Percentiles rank a stretch among this genome's conserved stretches.
These are phyloP conservation scores for Bonia amplexicaulis DNA, from an alignment of 176 grass and related monocot species.

Conservation along the genomic window DNA sequence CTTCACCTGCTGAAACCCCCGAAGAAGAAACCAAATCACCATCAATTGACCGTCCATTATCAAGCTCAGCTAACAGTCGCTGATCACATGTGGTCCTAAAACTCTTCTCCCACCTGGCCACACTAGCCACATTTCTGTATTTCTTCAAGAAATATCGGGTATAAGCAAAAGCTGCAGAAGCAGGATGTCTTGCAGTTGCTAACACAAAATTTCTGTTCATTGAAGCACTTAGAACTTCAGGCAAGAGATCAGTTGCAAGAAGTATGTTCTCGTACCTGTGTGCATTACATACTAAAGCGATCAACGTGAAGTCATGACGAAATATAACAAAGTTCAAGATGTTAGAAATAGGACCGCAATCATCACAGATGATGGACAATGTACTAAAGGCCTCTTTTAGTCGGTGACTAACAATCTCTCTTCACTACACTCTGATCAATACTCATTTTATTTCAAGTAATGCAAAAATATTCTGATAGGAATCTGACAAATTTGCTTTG, in stretches of 20 bases:
- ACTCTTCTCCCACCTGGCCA: constrained; percentile 83
- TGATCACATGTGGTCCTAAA: constrained; percentile 78
- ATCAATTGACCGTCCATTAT: constrained; percentile 72
- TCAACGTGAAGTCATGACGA: constrained; percentile 14
- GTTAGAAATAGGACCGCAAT: neutral
- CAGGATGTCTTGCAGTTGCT: constrained; percentile 53
- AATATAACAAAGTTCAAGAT: neutral
- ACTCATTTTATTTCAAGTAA: constrained; percentile 10
- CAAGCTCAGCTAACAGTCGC: constrained; percentile 85
- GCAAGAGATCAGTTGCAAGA: constrained; percentile 71
- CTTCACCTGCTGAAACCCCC: constrained; percentile 55
- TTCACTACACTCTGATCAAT: neutral
- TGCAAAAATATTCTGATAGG: neutral
- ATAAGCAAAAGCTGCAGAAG: constrained; percentile 70
- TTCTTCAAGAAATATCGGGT: constrained; percentile 83
- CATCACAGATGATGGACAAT: neutral
- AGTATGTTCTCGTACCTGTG: constrained; percentile 86
- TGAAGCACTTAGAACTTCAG: constrained; percentile 73
- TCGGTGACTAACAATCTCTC: neutral
- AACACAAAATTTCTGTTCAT: constrained; percentile 55
- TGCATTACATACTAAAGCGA: neutral
- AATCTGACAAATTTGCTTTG: neutral
- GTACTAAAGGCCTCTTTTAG: neutral
- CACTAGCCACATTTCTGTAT: constrained; percentile 70
- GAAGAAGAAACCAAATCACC: constrained; percentile 64